Evolutionary conservation across 768 basidiomycete genomes (phyloP), one percentile per base, ranked within the genome.

Genomic region (Collybia nuda): DNA sequence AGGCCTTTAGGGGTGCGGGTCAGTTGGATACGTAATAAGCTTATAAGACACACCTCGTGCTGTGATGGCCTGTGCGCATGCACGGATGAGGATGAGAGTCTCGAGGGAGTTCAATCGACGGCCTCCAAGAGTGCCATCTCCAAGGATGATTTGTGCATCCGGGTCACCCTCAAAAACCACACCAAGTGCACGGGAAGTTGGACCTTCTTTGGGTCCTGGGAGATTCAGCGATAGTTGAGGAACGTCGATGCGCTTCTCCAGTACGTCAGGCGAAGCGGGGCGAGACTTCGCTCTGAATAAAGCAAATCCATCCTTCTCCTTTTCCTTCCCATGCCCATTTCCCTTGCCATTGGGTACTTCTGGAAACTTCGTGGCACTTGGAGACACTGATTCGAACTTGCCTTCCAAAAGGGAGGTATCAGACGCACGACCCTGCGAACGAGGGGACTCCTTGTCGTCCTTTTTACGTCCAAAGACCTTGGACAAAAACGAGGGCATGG

Each of bases 401-500:
- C 86, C 88, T 48, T 85, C 88, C 2, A 90, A 75, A 45, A 88
- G 68, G 12, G 80, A 73, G 18, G 67, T 62, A 47, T 74, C 72
- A 9, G 73, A 71, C 24, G 61, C 60, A 35, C 70, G 68, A n/a
- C 64, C 65, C 40, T 59, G 53, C 23, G 58, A 53, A 23, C 59
- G 62, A 36, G 69, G 57, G 19, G 67, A 62, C 26, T 75, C 71
- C 53, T 79, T 80, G 58, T 84, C 84, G 23, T 75, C 68, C 69
- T 79, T 86, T 71, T 81, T 88, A 68, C 87, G 81, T 69, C 83
- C 83, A 60, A 89, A 85, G 58, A 90, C 84, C 63, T 86, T 90
- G 67, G 84, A 81, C 62, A 90, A 67, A 74, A 90, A 88, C 54
- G 85, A 84, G 67, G 85, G 75, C 78, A 79, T 79, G 64, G 66